A percentile compares a stretch with the other conserved stretches of the same genome.
Evolutionary conservation across 1,284 basidiomycete genomes (phyloP).

Genomic region (Apiotrichum brassicae): DNA sequence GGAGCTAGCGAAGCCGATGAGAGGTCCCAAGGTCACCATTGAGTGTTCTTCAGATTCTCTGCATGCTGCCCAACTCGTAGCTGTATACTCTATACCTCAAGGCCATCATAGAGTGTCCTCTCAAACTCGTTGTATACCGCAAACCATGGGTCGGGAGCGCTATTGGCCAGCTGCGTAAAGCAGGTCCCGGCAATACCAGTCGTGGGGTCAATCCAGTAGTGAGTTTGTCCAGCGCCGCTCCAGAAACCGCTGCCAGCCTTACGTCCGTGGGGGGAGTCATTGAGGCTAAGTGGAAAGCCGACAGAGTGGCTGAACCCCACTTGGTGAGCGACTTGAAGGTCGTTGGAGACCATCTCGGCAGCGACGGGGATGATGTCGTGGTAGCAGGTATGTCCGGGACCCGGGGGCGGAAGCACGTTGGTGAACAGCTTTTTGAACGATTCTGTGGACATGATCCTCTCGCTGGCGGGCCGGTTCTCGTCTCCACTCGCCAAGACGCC

Average conservation of each 20-base stretch:
- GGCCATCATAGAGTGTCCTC: too few species aligned
- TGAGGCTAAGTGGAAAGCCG: slow-evolving; percentile 15
- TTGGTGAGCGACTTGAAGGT: too few species aligned
- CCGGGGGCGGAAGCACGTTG: slow-evolving; percentile 5
- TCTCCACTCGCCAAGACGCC: neutral
- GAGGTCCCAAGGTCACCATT: too few species aligned
- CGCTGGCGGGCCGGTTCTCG: neutral
- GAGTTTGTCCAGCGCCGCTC: slow-evolving; percentile 27
- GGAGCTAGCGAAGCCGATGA: too few species aligned
- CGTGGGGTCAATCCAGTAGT: slow-evolving; percentile 38
- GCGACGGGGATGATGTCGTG: neutral
- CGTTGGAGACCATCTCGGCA: neutral
- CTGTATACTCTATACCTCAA: too few species aligned
- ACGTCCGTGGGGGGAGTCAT: slow-evolving; percentile 17
- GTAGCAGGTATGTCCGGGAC: neutral
- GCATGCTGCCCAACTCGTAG: too few species aligned
- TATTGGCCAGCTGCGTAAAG: too few species aligned
- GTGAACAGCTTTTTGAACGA: slow-evolving; percentile 22
- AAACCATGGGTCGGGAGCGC: too few species aligned
- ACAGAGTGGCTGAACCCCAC: slow-evolving; percentile 8
- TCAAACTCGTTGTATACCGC: too few species aligned
- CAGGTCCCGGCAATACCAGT: too few species aligned
- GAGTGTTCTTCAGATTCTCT: too few species aligned
- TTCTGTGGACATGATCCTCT: slow-evolving; percentile 12
- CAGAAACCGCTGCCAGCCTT: slow-evolving; percentile 25